Base-by-base conservation (phyloP, 2,329 filamentous ascomycete genomes). In the Colletotrichum ledebouriae region DNA sequence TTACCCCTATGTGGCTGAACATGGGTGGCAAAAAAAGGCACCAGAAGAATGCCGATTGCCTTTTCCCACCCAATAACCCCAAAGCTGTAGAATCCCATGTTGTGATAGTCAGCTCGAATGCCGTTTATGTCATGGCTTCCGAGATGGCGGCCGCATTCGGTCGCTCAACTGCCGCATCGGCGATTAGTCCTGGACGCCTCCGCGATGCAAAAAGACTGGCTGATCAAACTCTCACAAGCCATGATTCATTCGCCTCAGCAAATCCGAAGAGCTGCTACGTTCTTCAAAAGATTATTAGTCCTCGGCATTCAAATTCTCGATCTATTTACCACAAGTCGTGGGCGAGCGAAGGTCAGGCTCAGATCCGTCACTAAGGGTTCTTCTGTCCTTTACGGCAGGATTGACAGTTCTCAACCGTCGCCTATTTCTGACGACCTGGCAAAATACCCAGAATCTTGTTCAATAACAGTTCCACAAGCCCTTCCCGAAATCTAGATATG, bases 61-160 rank as follows among this genome's bases (percentile, higher is more conserved):
- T 9, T 29, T 29, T 29, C 29, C 29, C 29, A 29, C 29, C 29
- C 29, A 29, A 29, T 29, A 29, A 29, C 6, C 6, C 29, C 29
- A 29, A 29, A 29, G 29, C 29, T 29, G 29, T 7, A 29, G 29
- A 29, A 9, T 29, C 3, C 25, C 25, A 25, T 25, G 25, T 25
- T 25, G 25, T 25, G 25, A 25, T 25, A 4, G 25, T 25, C 25
- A 25, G 25, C 25, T 5, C 4, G 9, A 29, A 29, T 29, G 59
- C 46, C 37, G 47, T 53, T 61, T 33, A 10, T 53, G 47, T 53
- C 59, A 37, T 53, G 47, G 59, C 25, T 25, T 11, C 47, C 37
- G 37, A 15, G 13, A 42, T 34, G 17, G 5, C 37, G 37, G n/a
- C 25, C 25, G 59, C 47, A 53, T 61, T 47, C 59, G 47, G 49